Base-by-base conservation (phyloP, 2,329 filamentous ascomycete genomes). In the Lachnellula subtilissima region DNA sequence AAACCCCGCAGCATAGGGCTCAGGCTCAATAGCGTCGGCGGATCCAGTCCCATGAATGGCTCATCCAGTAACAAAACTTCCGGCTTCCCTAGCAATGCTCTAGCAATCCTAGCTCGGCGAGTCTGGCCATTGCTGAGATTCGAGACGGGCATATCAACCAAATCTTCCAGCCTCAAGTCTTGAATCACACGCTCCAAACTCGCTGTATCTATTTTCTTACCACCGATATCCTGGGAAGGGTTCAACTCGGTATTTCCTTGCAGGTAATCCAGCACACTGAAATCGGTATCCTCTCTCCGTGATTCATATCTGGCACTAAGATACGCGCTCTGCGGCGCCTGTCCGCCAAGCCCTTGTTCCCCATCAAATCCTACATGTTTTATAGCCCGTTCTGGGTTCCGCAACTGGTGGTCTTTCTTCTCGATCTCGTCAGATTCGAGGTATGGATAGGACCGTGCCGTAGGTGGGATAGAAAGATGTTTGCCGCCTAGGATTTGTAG, bases 91-190 rank as follows among this genome's bases (percentile, higher is more conserved):
- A 97, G 77, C 50, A 99, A 74, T 0, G 92, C 91, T 65, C 91
- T 89, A 2, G 91, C 94, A 63, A 99, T 96, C 59, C 90, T 84
- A 7, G 93, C 89, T 53, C 94, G 78, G 61, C 93, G 79, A 6
- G 89, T 93, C 73, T 99, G 94, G 0, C 94, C 94, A 71, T 97
- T 97, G 70, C 91, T 97, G 53, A 99, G 74, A 70, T 94, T 96
- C 23, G 89, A 83, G 7, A 97, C 89, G 0, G 93, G 92, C 69
- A 96, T 86, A 40, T 88, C 80, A 1, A 95, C 75, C 47, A 97
- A 76, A 8, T 79, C 75, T 0, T 79, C 75, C 14, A 99, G 75
- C 50, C 82, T 81, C 54, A 99, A 74, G 64, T 95, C 87, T 6
- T 70, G 69, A 15, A 91, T 81, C 0, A 96, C 84, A 8, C 81